A percentile compares a stretch with the other conserved stretches of the same genome.
phyloP scores from a whole-genome alignment of 345 rosid genomes.

The Heritiera littoralis region DNA sequence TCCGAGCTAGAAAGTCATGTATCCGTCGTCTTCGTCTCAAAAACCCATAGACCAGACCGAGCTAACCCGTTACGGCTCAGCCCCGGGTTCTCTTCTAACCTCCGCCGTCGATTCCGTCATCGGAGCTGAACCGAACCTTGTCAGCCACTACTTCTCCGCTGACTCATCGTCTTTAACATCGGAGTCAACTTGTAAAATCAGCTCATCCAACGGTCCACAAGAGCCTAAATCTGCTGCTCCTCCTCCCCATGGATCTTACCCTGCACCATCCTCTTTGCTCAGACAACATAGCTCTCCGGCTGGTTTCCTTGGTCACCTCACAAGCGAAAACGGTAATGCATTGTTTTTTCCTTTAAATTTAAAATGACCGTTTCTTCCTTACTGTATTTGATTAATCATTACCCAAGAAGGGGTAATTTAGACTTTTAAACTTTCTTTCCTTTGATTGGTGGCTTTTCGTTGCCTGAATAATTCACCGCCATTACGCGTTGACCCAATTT shows the following conservation, averaged over 20 bases:
- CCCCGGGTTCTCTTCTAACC: constrained; percentile 71
- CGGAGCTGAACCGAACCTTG: constrained; percentile 33
- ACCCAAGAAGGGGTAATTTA: not conserved
- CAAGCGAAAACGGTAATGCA: constrained; percentile 56
- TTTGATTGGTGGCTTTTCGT: not conserved
- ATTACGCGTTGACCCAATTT: not conserved
- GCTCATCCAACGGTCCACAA: constrained; percentile 51
- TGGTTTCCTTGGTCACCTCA: constrained; percentile 59
- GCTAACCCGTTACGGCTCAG: constrained; percentile 71
- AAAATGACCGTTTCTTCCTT: not conserved
- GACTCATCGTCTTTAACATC: constrained; percentile 66
- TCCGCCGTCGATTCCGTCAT: constrained; percentile 66
- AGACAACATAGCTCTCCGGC: constrained; percentile 94
- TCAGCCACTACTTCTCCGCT: constrained; percentile 55
- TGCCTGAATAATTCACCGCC: not conserved
- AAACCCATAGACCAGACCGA: constrained; percentile 43
- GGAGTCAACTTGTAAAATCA: constrained; percentile 75
- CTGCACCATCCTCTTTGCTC: constrained; percentile 54
- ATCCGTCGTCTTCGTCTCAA: constrained; percentile 54
- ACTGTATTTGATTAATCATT: not conserved
- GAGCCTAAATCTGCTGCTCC: constrained; percentile 27
- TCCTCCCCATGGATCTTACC: constrained; percentile 57
- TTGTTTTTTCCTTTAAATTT: not conserved
- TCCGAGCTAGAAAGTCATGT: constrained; percentile 34
- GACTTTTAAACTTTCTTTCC: not conserved